Evolutionary conservation across 192 early-diverging fungal genomes (phyloP), one percentile per base, ranked within the genome.

Genomic region (Cladochytrium replicatum): DNA sequence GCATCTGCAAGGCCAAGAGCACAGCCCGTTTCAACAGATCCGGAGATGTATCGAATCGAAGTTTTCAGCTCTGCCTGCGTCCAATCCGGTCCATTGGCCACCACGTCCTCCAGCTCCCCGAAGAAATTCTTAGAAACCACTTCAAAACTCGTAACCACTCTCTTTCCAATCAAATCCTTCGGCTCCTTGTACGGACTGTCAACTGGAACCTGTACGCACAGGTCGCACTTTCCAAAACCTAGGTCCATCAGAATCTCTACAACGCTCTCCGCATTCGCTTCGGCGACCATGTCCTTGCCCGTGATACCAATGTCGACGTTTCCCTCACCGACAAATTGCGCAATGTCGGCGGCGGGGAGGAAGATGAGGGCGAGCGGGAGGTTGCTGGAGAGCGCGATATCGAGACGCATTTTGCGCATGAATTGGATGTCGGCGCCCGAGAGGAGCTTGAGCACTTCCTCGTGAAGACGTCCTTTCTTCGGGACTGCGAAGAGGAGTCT

Each of bases 251-350:
- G 53, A 42, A 72, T 63, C 45, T 86, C 85, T 41, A 86, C 81
- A n/a, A n/a, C n/a, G n/a, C n/a, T n/a, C 30, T 81, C 50, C 2
- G 74, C 78, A 43, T 77, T 78, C 8, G 78, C 76, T 60, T 98
- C 95, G 27, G 81, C 78, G 21, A 93, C 80, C 75, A 97, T 93
- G 60, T 98, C 94, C 61, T 93, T 78, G 9, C 95, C 95, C 4
- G 93, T 95, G 46, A 99, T 96, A 4, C 95, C 95, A 38, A 99
- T 50, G 61, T 99, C 95, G 8, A 97, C 86, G 61, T 90, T 89
- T 22, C 95, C 95, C 37, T 89, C 85, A 32, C 80, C 93, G 29
- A 99, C 89, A 54, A 87, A 99, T 39, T 94, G 87, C 40, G 91
- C 83, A 55, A 99, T 99, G 61, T 99, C 93, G 6, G 86, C 82